Conservation (phyloP, 805 yeast genomes). For the Phaffomyces opuntiae region DNA sequence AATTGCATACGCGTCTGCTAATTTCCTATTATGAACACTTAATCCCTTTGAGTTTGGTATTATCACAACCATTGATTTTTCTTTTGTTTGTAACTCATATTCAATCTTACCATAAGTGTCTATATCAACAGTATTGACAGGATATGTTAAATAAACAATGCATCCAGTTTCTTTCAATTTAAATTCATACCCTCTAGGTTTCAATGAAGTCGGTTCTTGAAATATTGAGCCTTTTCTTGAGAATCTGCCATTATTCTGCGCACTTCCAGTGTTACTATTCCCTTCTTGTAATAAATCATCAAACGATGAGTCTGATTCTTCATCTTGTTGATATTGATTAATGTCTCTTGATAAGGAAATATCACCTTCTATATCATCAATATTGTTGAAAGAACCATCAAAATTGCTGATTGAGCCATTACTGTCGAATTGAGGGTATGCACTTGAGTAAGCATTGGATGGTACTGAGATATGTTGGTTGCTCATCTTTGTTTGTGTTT, state of each 20-base stretch:
- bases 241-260: not conserved
- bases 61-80: conserved; percentile 20
- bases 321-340: not conserved
- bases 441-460: conserved; percentile 19
- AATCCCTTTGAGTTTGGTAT: conserved; percentile 21
- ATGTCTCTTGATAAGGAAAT: conserved; percentile 13
- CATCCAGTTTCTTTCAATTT: conserved; percentile 12
- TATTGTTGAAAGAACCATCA: conserved; percentile 7
- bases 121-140: conserved; percentile 13
- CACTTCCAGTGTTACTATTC: not conserved
- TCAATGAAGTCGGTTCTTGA: conserved; percentile 9
- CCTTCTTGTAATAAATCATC: conserved; percentile 11
- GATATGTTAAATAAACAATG: conserved; percentile 19
- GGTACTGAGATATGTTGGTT: conserved; percentile 9
- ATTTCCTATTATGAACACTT: conserved; percentile 18
- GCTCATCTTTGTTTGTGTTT: not conserved
- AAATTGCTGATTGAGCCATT: conserved; percentile 9
- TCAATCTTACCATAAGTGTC: conserved; percentile 21
- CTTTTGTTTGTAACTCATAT: conserved; percentile 19
- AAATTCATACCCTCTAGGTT: conserved; percentile 20
- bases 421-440: conserved; percentile 12
- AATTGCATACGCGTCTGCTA: conserved; percentile 22
- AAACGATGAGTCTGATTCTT: conserved; percentile 12
- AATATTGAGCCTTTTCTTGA: conserved; percentile 14
- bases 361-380: conserved; percentile 21